Conservation (phyloP, 176 grass and related monocot genomes). For the Juncus inflexus region DNA sequence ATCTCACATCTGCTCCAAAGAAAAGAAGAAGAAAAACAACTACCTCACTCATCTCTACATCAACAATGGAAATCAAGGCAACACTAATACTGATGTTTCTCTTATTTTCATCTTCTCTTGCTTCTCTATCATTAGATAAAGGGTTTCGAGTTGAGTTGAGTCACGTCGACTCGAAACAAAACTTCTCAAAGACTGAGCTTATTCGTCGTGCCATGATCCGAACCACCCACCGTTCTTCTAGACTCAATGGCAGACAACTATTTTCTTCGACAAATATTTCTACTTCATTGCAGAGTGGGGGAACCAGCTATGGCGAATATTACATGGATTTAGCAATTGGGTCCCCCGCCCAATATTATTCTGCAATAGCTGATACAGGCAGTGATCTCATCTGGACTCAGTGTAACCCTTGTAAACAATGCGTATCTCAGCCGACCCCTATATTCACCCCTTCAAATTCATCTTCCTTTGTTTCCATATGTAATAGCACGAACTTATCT, state of each 20-base stretch:
- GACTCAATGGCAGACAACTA: slow-evolving; percentile 24
- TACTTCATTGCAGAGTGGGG: slow-evolving; percentile 29
- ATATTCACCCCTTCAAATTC: slow-evolving; percentile 55
- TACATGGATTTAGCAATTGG: slow-evolving; percentile 63
- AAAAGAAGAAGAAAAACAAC: too few relatives aligned
- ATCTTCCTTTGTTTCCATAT: slow-evolving; percentile 46
- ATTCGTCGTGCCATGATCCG: slow-evolving; percentile 39
- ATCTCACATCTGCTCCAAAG: too few relatives aligned
- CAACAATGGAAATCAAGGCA: slow-evolving; percentile 11
- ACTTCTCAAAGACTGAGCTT: slow-evolving; percentile 38
- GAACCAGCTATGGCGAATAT: slow-evolving; percentile 43
- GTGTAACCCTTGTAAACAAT: slow-evolving; percentile 44
- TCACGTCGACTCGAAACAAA: slow-evolving; percentile 40
- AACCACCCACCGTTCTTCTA: slow-evolving; percentile 30
- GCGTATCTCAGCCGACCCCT: slow-evolving; percentile 41
- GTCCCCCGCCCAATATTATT: slow-evolving; percentile 43
- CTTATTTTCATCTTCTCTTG: neutral
- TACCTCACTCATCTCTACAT: neutral
- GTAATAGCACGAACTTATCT: slow-evolving; percentile 36
- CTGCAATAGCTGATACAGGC: slow-evolving; percentile 54
- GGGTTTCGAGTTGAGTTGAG: slow-evolving; percentile 46
- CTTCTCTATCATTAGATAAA: slow-evolving; percentile 11
- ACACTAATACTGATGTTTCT: neutral
- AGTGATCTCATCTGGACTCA: slow-evolving; percentile 72
- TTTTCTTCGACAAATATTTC: slow-evolving; percentile 25